Conservation (phyloP, 2,329 filamentous ascomycete species). For the Epichloe aotearoae region DNA sequence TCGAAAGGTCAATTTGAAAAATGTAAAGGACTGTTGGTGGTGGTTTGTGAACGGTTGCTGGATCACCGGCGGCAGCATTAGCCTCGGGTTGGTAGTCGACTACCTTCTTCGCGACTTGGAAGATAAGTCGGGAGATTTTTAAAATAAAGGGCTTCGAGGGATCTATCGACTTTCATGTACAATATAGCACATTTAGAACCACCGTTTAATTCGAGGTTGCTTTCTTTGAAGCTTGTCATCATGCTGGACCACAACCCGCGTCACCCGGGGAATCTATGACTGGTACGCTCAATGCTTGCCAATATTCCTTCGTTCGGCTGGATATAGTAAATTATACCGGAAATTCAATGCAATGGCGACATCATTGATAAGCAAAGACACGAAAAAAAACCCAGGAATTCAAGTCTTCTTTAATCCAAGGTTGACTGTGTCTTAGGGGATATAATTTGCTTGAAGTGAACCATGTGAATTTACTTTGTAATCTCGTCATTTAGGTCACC, state of each 20-base stretch:
- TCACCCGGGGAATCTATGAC: too few species aligned
- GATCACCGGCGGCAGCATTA: slow-evolving; percentile 52
- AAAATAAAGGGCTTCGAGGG: background rate
- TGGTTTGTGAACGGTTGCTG: slow-evolving; percentile 62
- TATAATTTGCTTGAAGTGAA: slow-evolving; percentile 7
- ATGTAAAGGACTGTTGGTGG: slow-evolving; percentile 59
- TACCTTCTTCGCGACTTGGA: slow-evolving; percentile 40
- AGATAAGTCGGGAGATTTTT: slow-evolving; percentile 7
- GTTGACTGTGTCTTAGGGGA: background rate
- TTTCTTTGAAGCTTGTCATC: too few species aligned
- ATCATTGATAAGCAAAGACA: too few species aligned
- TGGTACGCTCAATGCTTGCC: too few species aligned
- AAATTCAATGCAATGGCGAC: too few species aligned
- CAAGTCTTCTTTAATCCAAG: background rate
- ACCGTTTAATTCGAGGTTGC: background rate
- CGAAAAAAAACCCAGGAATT: too few species aligned
- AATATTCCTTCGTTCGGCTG: too few species aligned
- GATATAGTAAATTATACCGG: too few species aligned
- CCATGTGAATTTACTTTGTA: slow-evolving; percentile 26
- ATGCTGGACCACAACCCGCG: too few species aligned
- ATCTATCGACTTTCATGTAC: background rate
- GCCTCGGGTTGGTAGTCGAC: slow-evolving; percentile 43
- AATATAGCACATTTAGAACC: background rate
- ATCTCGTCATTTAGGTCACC: slow-evolving; percentile 28
- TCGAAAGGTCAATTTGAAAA: slow-evolving; percentile 52